phyloP scores from a whole-genome alignment of 192 early-diverging fungal genomes.

The Umbelopsis isabellina region DNA sequence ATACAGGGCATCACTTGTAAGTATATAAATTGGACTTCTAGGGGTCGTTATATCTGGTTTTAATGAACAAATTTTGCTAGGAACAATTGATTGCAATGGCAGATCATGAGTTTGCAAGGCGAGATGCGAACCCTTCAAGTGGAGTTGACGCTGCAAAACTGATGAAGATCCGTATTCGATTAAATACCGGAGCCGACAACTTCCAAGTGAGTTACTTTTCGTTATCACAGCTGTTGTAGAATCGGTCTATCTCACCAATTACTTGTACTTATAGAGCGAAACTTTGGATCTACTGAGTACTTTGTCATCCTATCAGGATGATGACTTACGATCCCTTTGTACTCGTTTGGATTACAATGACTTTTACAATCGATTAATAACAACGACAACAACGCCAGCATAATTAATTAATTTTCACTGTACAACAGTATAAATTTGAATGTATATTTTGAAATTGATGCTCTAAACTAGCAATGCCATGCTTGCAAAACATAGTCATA shows the following conservation, averaged over 20 bases:
- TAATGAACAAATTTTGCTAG: conserved; percentile 17
- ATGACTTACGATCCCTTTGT: conserved; percentile 72
- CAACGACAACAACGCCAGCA: not conserved
- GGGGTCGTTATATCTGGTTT: not conserved
- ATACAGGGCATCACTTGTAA: conserved; percentile 49
- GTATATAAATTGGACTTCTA: not conserved
- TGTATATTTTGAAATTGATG: not conserved
- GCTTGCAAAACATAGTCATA: not conserved
- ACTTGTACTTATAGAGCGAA: conserved; percentile 26
- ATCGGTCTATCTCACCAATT: conserved; percentile 20
- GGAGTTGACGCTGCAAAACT: conserved; percentile 1
- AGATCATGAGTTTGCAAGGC: conserved; percentile 40
- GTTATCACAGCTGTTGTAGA: conserved; percentile 21
- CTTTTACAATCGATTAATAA: conserved; percentile 44
- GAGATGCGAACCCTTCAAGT: conserved; percentile 25
- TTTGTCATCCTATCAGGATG: conserved; percentile 60
- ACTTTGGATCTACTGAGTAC: conserved; percentile 47
- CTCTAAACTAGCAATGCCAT: not conserved
- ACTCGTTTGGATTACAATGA: conserved; percentile 86
- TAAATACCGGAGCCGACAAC: conserved; percentile 15
- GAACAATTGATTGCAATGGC: conserved; percentile 55
- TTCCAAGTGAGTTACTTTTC: conserved; percentile 40
- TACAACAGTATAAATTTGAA: conserved; percentile 10
- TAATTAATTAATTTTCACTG: not conserved
- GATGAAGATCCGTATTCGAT: conserved; percentile 31